phyloP scores from a whole-genome alignment of 352 stramenopile genomes.

The Phytophthora meadii region DNA sequence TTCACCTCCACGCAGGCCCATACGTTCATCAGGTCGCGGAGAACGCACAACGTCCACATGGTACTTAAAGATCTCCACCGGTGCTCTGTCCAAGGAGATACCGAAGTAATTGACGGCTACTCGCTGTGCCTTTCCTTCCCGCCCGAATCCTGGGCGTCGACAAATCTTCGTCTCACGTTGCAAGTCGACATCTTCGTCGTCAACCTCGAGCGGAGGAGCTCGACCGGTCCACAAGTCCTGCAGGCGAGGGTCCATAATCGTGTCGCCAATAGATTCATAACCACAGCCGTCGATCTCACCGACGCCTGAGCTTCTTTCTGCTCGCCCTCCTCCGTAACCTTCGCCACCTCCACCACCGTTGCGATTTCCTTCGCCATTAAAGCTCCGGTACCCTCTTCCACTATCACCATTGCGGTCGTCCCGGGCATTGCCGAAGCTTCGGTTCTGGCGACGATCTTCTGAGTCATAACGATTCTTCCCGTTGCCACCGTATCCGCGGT shows the following conservation, averaged over 20 bases:
- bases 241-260: conserved; percentile 50
- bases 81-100: conserved; percentile 45
- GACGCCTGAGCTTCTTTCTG: conserved; percentile 7
- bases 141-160: conserved; percentile 41
- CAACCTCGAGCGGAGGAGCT: conserved; percentile 27
- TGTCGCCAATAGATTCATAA: conserved; percentile 56
- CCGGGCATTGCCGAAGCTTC: conserved; percentile 1
- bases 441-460: neutral
- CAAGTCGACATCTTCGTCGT: conserved; percentile 34
- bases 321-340: conserved; percentile 8
- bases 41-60: conserved; percentile 59
- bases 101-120: conserved; percentile 69
- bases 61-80: conserved; percentile 72
- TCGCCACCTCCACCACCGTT: conserved; percentile 2
- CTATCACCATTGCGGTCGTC: neutral
- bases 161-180: conserved; percentile 43
- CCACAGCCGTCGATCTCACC: conserved; percentile 38
- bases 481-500: conserved; percentile 1
- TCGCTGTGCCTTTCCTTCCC: conserved; percentile 29
- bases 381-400: neutral
- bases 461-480: conserved; percentile 1
- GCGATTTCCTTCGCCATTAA: neutral
- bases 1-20: conserved; percentile 33
- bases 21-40: conserved; percentile 10
- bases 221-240: conserved; percentile 50